Percentiles rank a stretch among this genome's conserved stretches.
These are phyloP conservation scores for Macrophomina pseudophaseolina DNA, from an alignment of 2,329 filamentous ascomycete genomes.

Conservation along the genomic window DNA sequence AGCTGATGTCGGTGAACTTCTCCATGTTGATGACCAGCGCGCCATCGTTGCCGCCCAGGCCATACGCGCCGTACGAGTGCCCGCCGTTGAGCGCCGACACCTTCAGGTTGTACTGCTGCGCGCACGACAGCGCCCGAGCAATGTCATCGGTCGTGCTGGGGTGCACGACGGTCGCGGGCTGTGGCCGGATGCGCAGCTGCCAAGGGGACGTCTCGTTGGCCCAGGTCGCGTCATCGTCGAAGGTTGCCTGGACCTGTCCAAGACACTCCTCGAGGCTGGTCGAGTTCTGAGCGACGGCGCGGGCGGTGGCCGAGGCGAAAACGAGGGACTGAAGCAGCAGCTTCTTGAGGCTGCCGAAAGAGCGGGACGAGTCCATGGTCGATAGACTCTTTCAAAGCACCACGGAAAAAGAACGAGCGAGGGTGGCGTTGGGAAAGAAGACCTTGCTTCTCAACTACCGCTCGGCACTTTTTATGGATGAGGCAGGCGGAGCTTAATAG, in stretches of 20 bases:
- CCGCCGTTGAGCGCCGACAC: constrained; percentile 30
- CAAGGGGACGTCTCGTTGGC: constrained; percentile 29
- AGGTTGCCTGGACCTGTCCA: constrained; percentile 16
- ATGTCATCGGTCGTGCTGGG: constrained; percentile 27
- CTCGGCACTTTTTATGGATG: background rate
- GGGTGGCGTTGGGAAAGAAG: background rate
- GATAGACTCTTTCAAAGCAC: background rate
- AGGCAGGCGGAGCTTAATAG: background rate
- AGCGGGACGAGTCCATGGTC: constrained; percentile 6
- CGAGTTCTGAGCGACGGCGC: constrained; percentile 19
- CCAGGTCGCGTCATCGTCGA: constrained; percentile 28
- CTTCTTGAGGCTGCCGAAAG: background rate
- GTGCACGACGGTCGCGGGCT: constrained; percentile 28
- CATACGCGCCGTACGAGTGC: constrained; percentile 31
- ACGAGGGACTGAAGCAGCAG: constrained; percentile 22
- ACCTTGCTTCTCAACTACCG: background rate
- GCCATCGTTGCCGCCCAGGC: constrained; percentile 28
- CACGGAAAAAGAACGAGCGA: background rate
- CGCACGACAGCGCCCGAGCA: constrained; percentile 29
- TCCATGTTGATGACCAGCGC: constrained; percentile 31
- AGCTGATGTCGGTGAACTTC: constrained; percentile 29
- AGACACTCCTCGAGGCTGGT: constrained; percentile 26
- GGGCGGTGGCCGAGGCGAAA: constrained; percentile 12
- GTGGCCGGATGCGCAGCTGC: constrained; percentile 30
- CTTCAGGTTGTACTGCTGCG: constrained; percentile 28